Evolutionary conservation across 352 stramenopile species (phyloP), one percentile per base, ranked within the genome.

Genomic region (Halophytophthora batemanensis): DNA sequence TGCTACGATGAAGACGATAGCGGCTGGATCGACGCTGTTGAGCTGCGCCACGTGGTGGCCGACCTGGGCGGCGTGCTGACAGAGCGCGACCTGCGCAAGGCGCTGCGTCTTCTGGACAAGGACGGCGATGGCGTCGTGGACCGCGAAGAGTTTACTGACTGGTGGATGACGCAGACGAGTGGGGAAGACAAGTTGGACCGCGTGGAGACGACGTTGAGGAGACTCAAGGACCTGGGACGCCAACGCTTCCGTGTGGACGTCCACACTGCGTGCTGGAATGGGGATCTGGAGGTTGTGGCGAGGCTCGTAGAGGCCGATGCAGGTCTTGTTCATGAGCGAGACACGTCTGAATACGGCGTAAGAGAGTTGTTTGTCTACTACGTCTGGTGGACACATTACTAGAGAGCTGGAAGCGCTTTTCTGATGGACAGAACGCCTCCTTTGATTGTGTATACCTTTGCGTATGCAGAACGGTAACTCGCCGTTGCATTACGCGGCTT

Each of bases 401-500:
- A 6, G n/a, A n/a, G n/a, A n/a, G n/a, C n/a, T n/a, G n/a, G n/a
- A n/a, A n/a, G n/a, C n/a, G n/a, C n/a, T n/a, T n/a, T n/a, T n/a
- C n/a, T n/a, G n/a, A n/a, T n/a, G n/a, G n/a, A n/a, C n/a, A n/a
- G n/a, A n/a, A n/a, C n/a, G n/a, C n/a, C n/a, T n/a, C n/a, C n/a
- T n/a, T n/a, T n/a, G n/a, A n/a, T 44, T 3, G 6, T 14, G 23
- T 23, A n/a, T 23, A 21, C 6, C 22, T 22, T 15, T 43, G 13
- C n/a, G 19, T 49, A 29, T 47, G 19, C 42, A 89, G 79, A 68
- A 77, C 21, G 34, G 56, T 22, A 90, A 90, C 50, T 75, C 71
- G 1, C 54, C 82, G 23, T 62, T 92, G n/a, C 82, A 92, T 44
- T 92, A 90, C 37, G 75, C 82, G 3, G 79, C 79, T 15, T 90